Percentiles rank a stretch among this genome's conserved stretches.
These are phyloP conservation scores for Oleoguttula mirabilis DNA, from an alignment of 495 filamentous ascomycete genomes.

Conservation along the genomic window DNA sequence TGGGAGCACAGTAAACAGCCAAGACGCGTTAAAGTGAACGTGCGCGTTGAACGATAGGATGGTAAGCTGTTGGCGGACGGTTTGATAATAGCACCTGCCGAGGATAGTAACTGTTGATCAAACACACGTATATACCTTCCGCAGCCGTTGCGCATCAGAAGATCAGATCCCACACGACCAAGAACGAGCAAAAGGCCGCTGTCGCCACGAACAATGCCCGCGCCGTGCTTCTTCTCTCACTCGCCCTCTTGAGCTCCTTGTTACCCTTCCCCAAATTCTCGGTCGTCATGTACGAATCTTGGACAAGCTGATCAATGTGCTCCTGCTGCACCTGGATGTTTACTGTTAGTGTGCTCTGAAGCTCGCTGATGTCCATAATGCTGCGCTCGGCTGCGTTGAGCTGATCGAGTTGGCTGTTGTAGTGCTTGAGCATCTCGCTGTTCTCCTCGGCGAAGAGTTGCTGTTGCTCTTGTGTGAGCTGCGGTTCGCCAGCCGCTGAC, in stretches of 20 bases:
- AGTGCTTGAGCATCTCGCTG: conserved; percentile 79
- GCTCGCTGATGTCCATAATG: conserved; percentile 79
- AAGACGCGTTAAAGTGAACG: no score
- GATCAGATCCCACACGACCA: conserved; percentile 82
- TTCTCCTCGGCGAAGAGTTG: conserved; percentile 94
- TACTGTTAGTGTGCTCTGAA: conserved; percentile 75
- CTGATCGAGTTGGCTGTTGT: conserved; percentile 82
- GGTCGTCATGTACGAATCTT: conserved; percentile 64
- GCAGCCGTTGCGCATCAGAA: conserved; percentile 13
- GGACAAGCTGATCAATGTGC: conserved; percentile 77
- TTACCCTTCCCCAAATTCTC: conserved; percentile 86
- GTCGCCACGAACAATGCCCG: conserved; percentile 82
- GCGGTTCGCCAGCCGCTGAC: conserved; percentile 21
- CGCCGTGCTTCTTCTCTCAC: conserved; percentile 68
- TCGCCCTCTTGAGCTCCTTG: conserved; percentile 76
- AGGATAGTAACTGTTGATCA: no score
- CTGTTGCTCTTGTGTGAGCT: conserved; percentile 68
- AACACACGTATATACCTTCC: background rate
- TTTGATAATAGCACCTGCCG: no score
- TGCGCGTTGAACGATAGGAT: no score
- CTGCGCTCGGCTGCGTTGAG: conserved; percentile 87
- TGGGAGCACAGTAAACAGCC: no score
- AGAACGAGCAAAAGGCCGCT: conserved; percentile 61
- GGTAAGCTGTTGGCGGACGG: no score
- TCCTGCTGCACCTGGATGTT: conserved; percentile 77